A percentile compares a stretch with the other conserved stretches of the same genome.
Evolutionary conservation across 129 eudicot genomes (phyloP).

Genomic region (Heracleum sosnowskyi): DNA sequence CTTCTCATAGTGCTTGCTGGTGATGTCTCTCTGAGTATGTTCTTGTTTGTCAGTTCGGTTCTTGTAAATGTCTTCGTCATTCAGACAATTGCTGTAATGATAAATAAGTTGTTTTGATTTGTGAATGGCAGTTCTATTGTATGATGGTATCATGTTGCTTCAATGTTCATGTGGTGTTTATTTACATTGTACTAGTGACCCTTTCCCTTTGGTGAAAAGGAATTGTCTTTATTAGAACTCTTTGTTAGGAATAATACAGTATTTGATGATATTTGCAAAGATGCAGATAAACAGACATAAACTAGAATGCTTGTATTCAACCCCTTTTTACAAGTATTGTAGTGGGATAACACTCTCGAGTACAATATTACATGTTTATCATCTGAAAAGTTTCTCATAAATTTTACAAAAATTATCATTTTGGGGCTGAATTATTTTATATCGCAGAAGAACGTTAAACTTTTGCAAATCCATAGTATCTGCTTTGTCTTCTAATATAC

Average conservation of each 20-base stretch:
- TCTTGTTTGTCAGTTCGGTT: slow-evolving; percentile 7
- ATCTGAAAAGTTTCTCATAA: not conserved
- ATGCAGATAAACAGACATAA: no score
- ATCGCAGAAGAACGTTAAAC: not conserved
- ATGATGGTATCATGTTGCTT: not conserved
- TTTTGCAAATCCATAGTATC: not conserved
- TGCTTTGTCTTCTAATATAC: not conserved
- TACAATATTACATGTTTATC: not conserved
- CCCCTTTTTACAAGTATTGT: no score
- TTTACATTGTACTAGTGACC: not conserved
- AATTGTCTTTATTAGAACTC: not conserved
- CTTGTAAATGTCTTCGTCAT: slow-evolving; percentile 17
- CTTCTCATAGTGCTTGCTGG: slow-evolving; percentile 8
- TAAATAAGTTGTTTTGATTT: not conserved
- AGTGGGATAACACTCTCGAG: no score
- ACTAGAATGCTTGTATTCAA: no score
- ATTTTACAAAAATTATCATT: no score
- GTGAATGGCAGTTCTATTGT: not conserved
- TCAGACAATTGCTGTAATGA: not conserved
- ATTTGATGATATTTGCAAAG: no score
- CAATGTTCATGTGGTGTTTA: not conserved
- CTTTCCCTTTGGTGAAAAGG: not conserved
- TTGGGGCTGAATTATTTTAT: no score
- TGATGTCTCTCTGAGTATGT: slow-evolving; percentile 7
- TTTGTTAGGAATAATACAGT: not conserved